Evolutionary conservation across 2,329 filamentous ascomycete genomes (phyloP).

Genomic region (Blastomyces parvus): DNA sequence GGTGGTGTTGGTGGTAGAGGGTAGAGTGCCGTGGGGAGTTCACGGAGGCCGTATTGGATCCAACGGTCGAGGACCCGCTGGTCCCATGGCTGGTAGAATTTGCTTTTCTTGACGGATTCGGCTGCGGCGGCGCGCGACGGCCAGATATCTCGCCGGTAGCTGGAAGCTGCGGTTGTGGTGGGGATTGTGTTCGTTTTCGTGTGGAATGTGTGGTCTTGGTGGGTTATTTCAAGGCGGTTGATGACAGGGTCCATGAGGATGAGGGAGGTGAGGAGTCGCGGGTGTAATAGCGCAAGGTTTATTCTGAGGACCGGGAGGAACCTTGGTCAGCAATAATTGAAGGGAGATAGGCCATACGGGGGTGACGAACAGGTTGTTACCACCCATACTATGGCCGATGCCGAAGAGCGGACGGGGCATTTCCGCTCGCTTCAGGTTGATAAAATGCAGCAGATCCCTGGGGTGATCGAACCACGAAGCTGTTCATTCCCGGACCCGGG

Average conservation of each 20-base stretch:
- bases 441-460: constrained; percentile 72
- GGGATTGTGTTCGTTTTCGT: constrained; percentile 22
- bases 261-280: constrained; percentile 65
- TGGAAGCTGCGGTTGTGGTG: constrained; percentile 47
- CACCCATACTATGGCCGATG: constrained; percentile 85
- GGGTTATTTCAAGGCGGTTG: constrained; percentile 33
- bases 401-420: constrained; percentile 78
- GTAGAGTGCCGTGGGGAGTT: constrained; percentile 52
- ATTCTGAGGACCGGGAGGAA: constrained; percentile 28
- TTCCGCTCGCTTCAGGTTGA: constrained; percentile 69
- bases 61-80: constrained; percentile 65
- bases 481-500: constrained; percentile 26
- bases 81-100: constrained; percentile 79
- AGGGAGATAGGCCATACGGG: background rate
- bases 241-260: constrained; percentile 82
- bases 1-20: constrained; percentile 25
- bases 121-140: constrained; percentile 62
- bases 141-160: constrained; percentile 70
- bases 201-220: constrained; percentile 36
- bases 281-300: constrained; percentile 65
- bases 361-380: constrained; percentile 49
- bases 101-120: constrained; percentile 55
- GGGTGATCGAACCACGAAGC: constrained; percentile 79
- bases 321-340: constrained; percentile 7
- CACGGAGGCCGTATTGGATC: constrained; percentile 64